Evolutionary conservation across 768 basidiomycete genomes (phyloP), one percentile per base, ranked within the genome.

Genomic region (Crepidotus variabilis): DNA sequence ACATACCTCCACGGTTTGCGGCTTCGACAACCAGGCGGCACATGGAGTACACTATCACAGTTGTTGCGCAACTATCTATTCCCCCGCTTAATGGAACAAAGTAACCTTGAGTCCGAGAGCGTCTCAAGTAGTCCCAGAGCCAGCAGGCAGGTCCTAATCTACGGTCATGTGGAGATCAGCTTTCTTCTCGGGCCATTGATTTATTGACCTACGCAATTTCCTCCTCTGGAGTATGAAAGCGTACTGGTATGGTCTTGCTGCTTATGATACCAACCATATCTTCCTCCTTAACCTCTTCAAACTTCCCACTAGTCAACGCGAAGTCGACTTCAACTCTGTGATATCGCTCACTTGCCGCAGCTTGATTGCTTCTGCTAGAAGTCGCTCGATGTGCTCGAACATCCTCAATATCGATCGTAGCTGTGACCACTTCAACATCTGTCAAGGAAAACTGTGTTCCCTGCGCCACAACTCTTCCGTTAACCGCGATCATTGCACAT

Each of bases 71-170:
- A 63, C 92, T 94, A 69, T 99, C 97, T 55, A 99, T 93, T 14
- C 97, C 97, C 8, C 97, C 96, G 55, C 92, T 94, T 13, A 99
- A 78, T 0, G 97, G 96, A 20, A 98, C 73, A 65, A 98, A 98
- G 73, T 95, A 98, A 2, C 97, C 97, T 61, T 94, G 91, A 0
- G 89, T 93, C 8, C 92, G 79, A 5, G 96, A 98, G 46, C 97
- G 85, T 35, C 97, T 82, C 28, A 99, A 84, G 66, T 98, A 99
- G 68, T 99, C 97, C 97, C 97, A 99, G n/a, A 99, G 78, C 97
- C 97, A 99, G 67, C 97, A 98, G 14, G 96, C 97, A 6, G 97
- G 97, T 4, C 97, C 97, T 2, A 98, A 76, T 2, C 96, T 98
- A 52, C 4, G 6, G 2, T 33, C 23, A 16, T 53, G 22, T 14